Evolutionary conservation across 345 rosid genomes (phyloP).

Genomic region (Theobroma cacao): DNA sequence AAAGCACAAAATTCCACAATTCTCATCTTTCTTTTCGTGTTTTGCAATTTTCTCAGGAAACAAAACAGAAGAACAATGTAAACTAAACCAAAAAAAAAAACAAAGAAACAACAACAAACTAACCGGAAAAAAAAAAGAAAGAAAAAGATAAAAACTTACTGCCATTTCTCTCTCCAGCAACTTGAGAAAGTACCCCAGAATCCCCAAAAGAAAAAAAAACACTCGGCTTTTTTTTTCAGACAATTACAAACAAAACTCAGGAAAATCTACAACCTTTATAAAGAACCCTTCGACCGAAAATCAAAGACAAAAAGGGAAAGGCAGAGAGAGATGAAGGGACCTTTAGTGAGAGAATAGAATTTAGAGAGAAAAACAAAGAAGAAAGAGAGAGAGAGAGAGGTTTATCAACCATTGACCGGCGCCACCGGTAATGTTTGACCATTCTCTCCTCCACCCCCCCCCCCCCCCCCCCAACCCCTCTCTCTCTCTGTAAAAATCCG

Average conservation of each 20-base stretch:
- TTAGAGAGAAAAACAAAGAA: conserved; percentile 11
- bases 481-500: conserved; percentile 21
- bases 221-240: neutral
- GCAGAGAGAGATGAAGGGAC: conserved; percentile 11
- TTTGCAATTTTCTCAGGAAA: neutral
- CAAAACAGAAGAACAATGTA: conserved; percentile 1
- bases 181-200: conserved; percentile 10
- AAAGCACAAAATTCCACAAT: conserved; percentile 1
- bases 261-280: conserved; percentile 3
- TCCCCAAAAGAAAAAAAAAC: neutral
- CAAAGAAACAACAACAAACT: neutral
- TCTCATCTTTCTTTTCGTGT: neutral
- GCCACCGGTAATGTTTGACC: conserved; percentile 45
- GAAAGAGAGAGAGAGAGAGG: conserved; percentile 24
- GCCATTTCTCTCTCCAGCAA: conserved; percentile 44
- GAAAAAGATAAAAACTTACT: conserved; percentile 39
- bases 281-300: conserved; percentile 6
- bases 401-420: conserved; percentile 64
- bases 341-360: conserved; percentile 12
- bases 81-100: neutral
- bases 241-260: neutral
- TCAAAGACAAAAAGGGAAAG: conserved; percentile 3
- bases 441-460: conserved; percentile 26
- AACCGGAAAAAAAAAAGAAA: neutral
- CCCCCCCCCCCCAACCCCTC: conserved; percentile 1